These are phyloP conservation scores for Cercophora sp. DNA, from an alignment of 495 filamentous ascomycete genomes.

Conservation along the genomic window DNA sequence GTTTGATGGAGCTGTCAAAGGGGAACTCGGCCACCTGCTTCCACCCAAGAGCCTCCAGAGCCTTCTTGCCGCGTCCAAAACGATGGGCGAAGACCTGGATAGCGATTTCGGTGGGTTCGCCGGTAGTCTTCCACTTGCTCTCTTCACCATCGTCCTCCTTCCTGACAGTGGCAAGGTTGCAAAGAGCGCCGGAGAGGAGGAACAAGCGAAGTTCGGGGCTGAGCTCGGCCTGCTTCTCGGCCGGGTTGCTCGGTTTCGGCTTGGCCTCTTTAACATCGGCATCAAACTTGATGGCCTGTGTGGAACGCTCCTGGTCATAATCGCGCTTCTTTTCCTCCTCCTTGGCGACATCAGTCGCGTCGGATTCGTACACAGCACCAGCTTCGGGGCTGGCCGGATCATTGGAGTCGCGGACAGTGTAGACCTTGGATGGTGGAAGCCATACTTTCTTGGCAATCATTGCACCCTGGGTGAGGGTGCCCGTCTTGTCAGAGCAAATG, in stretches of 20 bases:
- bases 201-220: constrained; percentile 57
- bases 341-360: constrained; percentile 22
- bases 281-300: constrained; percentile 52
- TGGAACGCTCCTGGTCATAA: constrained; percentile 49
- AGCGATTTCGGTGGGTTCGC: constrained; percentile 82
- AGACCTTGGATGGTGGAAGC: constrained; percentile 59
- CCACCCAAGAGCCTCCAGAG: constrained; percentile 52
- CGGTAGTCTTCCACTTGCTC: constrained; percentile 65
- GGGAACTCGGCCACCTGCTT: constrained; percentile 69
- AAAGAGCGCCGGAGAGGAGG: constrained; percentile 67
- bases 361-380: constrained; percentile 35
- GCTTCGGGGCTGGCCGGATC: constrained; percentile 56
- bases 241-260: constrained; percentile 17
- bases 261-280: constrained; percentile 42
- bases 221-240: constrained; percentile 28
- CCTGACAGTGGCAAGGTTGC: constrained; percentile 71
- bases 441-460: constrained; percentile 79
- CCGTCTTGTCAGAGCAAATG: constrained; percentile 87
- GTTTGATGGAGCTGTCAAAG: constrained; percentile 78
- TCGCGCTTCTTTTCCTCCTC: constrained; percentile 38
- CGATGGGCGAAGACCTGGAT: constrained; percentile 74
- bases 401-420: constrained; percentile 55
- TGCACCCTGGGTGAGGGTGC: constrained; percentile 73
- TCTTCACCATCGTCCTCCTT: constrained; percentile 50
- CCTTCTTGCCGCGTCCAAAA: constrained; percentile 57